Evolutionary conservation across 192 early-diverging fungal species (phyloP).

Genomic region (Entomortierella parvispora): DNA sequence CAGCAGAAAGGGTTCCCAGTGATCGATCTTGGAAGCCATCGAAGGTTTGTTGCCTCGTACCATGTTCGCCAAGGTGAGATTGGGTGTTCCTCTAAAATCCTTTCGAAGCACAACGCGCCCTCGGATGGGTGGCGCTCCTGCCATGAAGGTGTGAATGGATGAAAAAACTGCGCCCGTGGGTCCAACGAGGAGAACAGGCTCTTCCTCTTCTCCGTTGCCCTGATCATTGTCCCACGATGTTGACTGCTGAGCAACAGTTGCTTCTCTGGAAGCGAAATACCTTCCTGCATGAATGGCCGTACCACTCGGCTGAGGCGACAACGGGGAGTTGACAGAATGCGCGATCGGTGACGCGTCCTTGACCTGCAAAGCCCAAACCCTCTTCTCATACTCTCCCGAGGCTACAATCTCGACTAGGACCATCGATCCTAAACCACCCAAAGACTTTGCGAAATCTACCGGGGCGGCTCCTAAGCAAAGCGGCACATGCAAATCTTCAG

Average conservation of each 20-base stretch:
- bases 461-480: slow-evolving; percentile 21
- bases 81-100: background rate
- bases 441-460: background rate
- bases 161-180: slow-evolving; percentile 1
- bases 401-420: slow-evolving; percentile 22
- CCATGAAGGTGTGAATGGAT: background rate
- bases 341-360: background rate
- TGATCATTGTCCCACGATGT: no score
- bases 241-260: no score
- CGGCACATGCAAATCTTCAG: slow-evolving; percentile 24
- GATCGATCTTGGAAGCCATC: background rate
- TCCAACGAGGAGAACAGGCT: background rate
- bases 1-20: slow-evolving; percentile 5
- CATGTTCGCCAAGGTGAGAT: slow-evolving; percentile 20
- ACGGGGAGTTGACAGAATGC: background rate
- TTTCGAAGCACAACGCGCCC: slow-evolving; percentile 9
- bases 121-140: background rate
- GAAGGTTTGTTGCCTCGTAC: background rate
- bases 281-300: background rate
- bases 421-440: slow-evolving; percentile 27
- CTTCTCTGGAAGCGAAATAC: no score
- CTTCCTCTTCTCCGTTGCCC: no score
- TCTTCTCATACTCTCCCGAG: slow-evolving; percentile 18
- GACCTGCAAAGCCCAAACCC: slow-evolving; percentile 30
- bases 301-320: background rate